Base-by-base conservation (phyloP, 768 basidiomycete genomes). In the Grammothele lineata region DNA sequence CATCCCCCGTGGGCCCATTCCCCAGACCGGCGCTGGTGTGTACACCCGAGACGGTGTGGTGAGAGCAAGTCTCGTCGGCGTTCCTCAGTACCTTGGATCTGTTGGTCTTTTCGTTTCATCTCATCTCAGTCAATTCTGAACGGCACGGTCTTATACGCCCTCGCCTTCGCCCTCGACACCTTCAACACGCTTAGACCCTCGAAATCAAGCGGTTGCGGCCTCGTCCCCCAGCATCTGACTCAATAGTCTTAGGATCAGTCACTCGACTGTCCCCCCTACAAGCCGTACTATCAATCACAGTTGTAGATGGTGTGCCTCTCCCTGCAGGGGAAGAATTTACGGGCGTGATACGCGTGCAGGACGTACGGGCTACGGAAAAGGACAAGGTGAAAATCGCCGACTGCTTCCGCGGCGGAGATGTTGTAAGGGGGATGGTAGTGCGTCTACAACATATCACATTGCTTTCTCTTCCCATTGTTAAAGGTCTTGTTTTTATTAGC, bases 361-460 rank as follows among this genome's bases (percentile, higher is more conserved):
- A 96, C 64, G 83, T 96, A 18, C 71, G 93, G 44, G 86, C 87
- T 11, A 93, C 92, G 1, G 92, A 93, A 60, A 92, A 89, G 57
- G 91, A 93, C 69, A 83, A 81, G 57, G 79, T 94, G 48, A 92
- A 87, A 67, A 87, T 94, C 50, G 81, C 83, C 25, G 88, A 92
- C 57, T 95, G 91, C 59, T 96, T 95, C 64, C 76, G 92, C 21
- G 89, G 90, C 0, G 92, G 93, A 12, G 92, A 96, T 61, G 87
- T 94, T 40, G 85, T 96, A 25, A 80, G 85, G 49, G 91, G 89
- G 12, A 62, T 87, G 32, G 91, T 95, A 58, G 92, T 93, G 62
- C 62, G 85, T 40, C 23, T 11, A 21, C 32, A 22, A 21, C 27
- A 34, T 22, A 1, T 18, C 21, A n/a, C 5, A 30, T n/a, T 43